phyloP scores from a whole-genome alignment of 1,139 yeast species.

The Nakaseomyces kungkrabaensis region DNA sequence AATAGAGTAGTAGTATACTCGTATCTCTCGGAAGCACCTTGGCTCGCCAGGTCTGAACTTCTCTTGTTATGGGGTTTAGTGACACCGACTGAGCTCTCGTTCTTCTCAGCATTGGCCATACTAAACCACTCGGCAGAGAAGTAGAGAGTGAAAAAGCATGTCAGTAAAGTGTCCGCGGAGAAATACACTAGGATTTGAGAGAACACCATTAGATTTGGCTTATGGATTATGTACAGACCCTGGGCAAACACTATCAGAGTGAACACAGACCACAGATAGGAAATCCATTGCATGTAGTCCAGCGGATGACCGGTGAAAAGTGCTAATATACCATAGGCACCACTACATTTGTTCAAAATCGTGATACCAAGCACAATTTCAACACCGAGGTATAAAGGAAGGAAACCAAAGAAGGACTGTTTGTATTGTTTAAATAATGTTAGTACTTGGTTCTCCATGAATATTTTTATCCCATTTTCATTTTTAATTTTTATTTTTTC shows the following conservation, averaged over 20 bases:
- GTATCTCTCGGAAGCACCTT: conserved; percentile 59
- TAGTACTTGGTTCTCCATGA: too few species aligned
- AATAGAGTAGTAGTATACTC: conserved; percentile 62
- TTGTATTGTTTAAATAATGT: not conserved
- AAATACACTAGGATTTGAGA: conserved; percentile 59
- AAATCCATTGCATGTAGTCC: conserved; percentile 73
- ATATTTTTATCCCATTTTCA: too few species aligned
- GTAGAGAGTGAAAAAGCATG: conserved; percentile 60
- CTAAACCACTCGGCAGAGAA: conserved; percentile 72
- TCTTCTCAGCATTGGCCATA: conserved; percentile 24
- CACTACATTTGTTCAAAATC: conserved; percentile 80
- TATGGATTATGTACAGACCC: conserved; percentile 44
- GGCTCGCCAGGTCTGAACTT: conserved; percentile 30
- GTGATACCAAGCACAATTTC: conserved; percentile 74
- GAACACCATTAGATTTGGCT: conserved; percentile 40
- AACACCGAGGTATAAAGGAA: conserved; percentile 82
- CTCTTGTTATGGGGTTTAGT: not conserved
- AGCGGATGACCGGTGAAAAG: conserved; percentile 84
- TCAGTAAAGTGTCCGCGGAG: conserved; percentile 54
- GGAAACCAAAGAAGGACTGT: conserved; percentile 24
- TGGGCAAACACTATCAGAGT: conserved; percentile 57
- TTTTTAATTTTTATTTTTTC: too few species aligned
- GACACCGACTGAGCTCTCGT: not conserved
- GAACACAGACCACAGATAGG: conserved; percentile 56
- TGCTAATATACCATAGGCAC: conserved; percentile 78